A percentile compares a stretch with the other conserved stretches of the same genome.
These are phyloP conservation scores for Lactarius hengduanensis DNA, from an alignment of 768 basidiomycete genomes.

Conservation along the genomic window DNA sequence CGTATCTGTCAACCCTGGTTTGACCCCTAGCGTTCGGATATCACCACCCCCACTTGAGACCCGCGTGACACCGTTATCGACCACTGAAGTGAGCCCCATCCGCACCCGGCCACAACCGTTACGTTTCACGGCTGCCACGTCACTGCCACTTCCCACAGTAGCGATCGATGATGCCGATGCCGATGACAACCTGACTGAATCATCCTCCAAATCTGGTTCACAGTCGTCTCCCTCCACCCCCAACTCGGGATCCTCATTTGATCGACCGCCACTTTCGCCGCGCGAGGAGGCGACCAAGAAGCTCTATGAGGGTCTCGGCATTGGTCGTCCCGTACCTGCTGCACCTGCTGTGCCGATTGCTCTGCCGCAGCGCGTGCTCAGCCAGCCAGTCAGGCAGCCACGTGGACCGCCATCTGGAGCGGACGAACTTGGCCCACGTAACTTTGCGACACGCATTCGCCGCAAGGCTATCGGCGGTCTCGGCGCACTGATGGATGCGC, in stretches of 20 bases:
- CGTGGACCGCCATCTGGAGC: conserved; percentile 83
- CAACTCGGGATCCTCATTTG: conserved; percentile 59
- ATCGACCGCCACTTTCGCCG: conserved; percentile 62
- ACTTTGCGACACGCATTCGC: conserved; percentile 84
- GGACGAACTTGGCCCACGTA: conserved; percentile 84
- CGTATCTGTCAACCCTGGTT: conserved; percentile 40
- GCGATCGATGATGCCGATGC: conserved; percentile 31
- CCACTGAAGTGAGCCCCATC: conserved; percentile 36
- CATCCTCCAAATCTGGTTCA: conserved; percentile 54
- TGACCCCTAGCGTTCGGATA: conserved; percentile 64
- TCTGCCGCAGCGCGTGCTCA: conserved; percentile 50
- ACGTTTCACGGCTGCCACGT: conserved; percentile 51
- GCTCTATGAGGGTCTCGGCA: conserved; percentile 85
- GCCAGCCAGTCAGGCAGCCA: conserved; percentile 80
- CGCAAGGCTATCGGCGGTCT: conserved; percentile 82
- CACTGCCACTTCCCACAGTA: conserved; percentile 28
- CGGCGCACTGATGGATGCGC: conserved; percentile 74
- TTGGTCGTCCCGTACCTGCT: conserved; percentile 58
- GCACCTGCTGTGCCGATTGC: conserved; percentile 40
- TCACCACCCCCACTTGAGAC: conserved; percentile 70
- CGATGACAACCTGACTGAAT: conserved; percentile 34
- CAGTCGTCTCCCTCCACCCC: conserved; percentile 73
- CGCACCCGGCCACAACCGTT: conserved; percentile 62
- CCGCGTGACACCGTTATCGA: conserved; percentile 49
- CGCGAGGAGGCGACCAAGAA: conserved; percentile 87